Percentiles rank a stretch among this genome's conserved stretches.
These are phyloP conservation scores for Suillus placidus DNA, from an alignment of 768 basidiomycete genomes.

Conservation along the genomic window DNA sequence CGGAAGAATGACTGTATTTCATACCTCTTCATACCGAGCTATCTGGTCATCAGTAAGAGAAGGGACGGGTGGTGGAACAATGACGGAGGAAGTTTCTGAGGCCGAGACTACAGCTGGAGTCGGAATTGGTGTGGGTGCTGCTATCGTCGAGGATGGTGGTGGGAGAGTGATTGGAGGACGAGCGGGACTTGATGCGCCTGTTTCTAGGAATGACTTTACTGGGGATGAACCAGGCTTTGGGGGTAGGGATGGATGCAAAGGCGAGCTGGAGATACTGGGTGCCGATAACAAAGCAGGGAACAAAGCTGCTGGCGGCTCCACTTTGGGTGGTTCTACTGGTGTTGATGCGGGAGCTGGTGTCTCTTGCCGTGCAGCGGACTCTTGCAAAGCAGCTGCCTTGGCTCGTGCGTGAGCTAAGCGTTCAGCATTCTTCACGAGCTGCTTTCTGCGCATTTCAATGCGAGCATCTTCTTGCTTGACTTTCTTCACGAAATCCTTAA, in stretches of 20 bases:
- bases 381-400: constrained; percentile 41
- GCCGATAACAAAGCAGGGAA: constrained; percentile 6
- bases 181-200: constrained; percentile 33
- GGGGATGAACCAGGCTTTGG: constrained; percentile 61
- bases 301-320: constrained; percentile 15
- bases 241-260: constrained; percentile 71
- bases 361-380: constrained; percentile 24
- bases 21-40: constrained; percentile 64
- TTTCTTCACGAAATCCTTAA: constrained; percentile 74
- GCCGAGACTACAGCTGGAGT: constrained; percentile 23
- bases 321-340: constrained; percentile 23
- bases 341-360: constrained; percentile 14
- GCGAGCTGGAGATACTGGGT: constrained; percentile 35
- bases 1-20: constrained; percentile 12
- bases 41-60: constrained; percentile 52
- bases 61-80: constrained; percentile 26
- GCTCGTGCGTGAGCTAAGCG: constrained; percentile 43
- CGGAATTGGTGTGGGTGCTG: constrained; percentile 16
- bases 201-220: constrained; percentile 32
- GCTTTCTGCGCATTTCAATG: constrained; percentile 54
- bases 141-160: constrained; percentile 5
- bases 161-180: constrained; percentile 15
- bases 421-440: constrained; percentile 41
- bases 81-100: constrained; percentile 20
- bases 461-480: constrained; percentile 66